Base-by-base conservation (phyloP, 2,329 filamentous ascomycete genomes). In the Aureobasidium musti region DNA sequence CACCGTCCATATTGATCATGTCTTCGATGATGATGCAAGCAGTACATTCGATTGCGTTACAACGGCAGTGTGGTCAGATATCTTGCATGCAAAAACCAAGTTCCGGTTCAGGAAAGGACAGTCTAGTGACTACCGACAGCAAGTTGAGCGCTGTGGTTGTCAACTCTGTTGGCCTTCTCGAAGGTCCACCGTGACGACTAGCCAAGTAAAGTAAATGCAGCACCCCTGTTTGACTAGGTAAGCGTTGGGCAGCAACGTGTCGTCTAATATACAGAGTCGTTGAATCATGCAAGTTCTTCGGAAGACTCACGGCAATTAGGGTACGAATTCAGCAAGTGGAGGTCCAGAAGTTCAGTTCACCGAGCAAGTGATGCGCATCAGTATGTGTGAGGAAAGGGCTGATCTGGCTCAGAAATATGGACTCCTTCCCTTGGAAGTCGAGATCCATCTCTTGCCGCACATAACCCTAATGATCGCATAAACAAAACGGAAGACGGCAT, bases 231-330 rank as follows among this genome's bases (percentile, higher is more conserved):
- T 59, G 54, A 45, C 39, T 59, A 30, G 26, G 26, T 21, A 59
- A 59, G 54, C 54, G 53, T 59, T 28, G 54, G 54, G 54, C 54
- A 59, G 8, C 54, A 59, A 59, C 35, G 28, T 56, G 21, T 41
- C 21, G 53, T 28, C 6, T 28, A 41, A 39, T 41, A 26, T 56
- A 28, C 3, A 39, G 21, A 19, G 11, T 8, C 6, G 19, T 19
- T 4, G 17, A n/a, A 19, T 11, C n/a, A 26, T 26, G 26, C 23
- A n/a, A 50, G 14, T 30, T 30, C 8, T 14, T 28, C 19, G 2
- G 13, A n/a, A 23, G 28, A 53, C 19, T 41, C 17, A 4, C 41
- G 53, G 23, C 21, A 33, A 1, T 33, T 17, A 33, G 26, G 21
- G n/a, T 45, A 23, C 26, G 6, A 17, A n/a, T n/a, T n/a, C 19